Evolutionary conservation across 495 filamentous ascomycete species (phyloP).

Genomic region (Clavariopsis aquatica): DNA sequence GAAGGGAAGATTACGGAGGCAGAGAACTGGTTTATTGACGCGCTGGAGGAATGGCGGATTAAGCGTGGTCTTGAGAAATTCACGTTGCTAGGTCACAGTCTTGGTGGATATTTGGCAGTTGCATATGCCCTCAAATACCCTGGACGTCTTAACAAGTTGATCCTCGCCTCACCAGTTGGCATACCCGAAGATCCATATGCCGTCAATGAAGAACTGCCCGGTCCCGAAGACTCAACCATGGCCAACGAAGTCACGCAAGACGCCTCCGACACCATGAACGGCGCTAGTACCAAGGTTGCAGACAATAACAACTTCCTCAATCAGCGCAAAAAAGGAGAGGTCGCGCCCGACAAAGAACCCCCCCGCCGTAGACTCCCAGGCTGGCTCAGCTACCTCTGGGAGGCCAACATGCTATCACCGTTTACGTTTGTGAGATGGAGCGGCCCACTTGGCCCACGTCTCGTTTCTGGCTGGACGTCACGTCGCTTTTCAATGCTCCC

Average conservation of each 20-base stretch:
- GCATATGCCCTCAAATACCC: constrained; percentile 97
- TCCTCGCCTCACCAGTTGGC: constrained; percentile 89
- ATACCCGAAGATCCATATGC: constrained; percentile 95
- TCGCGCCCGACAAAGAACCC: constrained; percentile 43
- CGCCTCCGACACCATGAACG: constrained; percentile 57
- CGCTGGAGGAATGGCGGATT: constrained; percentile 92
- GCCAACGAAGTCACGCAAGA: constrained; percentile 75
- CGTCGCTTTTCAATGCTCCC: constrained; percentile 89
- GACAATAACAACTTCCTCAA: constrained; percentile 64
- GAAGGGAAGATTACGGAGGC: constrained; percentile 85
- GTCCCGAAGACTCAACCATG: constrained; percentile 67
- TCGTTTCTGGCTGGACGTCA: constrained; percentile 93
- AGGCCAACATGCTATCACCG: constrained; percentile 86
- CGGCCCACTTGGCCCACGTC: constrained; percentile 86
- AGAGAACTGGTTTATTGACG: constrained; percentile 94
- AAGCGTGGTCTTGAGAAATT: constrained; percentile 87
- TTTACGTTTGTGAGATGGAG: constrained; percentile 87
- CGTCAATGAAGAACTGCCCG: constrained; percentile 75
- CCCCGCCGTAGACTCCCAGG: constrained; percentile 69
- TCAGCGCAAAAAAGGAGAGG: constrained; percentile 48
- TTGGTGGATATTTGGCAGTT: constrained; percentile 92
- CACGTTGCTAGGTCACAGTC: constrained; percentile 86
- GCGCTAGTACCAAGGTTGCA: constrained; percentile 35
- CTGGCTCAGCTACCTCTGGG: constrained; percentile 92
- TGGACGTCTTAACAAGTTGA: constrained; percentile 89